Percentiles rank a stretch among this genome's conserved stretches.
phyloP scores from a whole-genome alignment of 768 basidiomycete genomes.

The Fibroporia radiculosa region DNA sequence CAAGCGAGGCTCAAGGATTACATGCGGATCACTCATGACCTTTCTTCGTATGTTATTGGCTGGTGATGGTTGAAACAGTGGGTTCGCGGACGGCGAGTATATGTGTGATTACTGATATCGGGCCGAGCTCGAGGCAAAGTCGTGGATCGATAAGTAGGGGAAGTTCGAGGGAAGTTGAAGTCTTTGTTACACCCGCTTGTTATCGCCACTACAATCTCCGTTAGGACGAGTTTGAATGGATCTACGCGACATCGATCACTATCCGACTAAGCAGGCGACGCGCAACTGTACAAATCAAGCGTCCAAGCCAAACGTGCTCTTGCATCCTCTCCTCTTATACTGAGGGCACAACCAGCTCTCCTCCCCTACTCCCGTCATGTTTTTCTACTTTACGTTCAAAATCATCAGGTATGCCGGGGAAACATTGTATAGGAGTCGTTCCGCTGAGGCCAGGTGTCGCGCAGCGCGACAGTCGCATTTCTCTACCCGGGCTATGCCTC shows the following conservation, averaged over 20 bases:
- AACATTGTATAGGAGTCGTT: neutral
- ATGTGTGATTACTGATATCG: no score
- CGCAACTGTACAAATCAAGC: neutral
- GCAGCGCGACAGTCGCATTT: constrained; percentile 68
- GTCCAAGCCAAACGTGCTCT: neutral
- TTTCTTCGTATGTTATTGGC: no score
- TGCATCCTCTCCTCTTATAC: neutral
- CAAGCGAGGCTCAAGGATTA: no score
- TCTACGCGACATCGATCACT: constrained; percentile 1
- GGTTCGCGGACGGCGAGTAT: no score
- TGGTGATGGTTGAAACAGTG: no score
- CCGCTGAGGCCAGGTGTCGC: constrained; percentile 1
- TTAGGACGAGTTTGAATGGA: neutral
- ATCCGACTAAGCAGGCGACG: neutral
- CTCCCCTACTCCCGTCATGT: constrained; percentile 21
- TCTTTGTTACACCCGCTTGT: neutral
- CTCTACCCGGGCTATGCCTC: constrained; percentile 93
- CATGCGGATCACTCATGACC: no score
- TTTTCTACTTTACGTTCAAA: constrained; percentile 35
- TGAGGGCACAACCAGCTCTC: neutral
- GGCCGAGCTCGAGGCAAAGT: neutral
- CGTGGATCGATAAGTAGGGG: neutral
- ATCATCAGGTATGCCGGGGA: constrained; percentile 28
- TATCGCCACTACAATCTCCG: neutral
- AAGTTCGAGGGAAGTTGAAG: neutral